phyloP scores from a whole-genome alignment of 1,139 yeast species.

The Geotrichum restrictum region DNA sequence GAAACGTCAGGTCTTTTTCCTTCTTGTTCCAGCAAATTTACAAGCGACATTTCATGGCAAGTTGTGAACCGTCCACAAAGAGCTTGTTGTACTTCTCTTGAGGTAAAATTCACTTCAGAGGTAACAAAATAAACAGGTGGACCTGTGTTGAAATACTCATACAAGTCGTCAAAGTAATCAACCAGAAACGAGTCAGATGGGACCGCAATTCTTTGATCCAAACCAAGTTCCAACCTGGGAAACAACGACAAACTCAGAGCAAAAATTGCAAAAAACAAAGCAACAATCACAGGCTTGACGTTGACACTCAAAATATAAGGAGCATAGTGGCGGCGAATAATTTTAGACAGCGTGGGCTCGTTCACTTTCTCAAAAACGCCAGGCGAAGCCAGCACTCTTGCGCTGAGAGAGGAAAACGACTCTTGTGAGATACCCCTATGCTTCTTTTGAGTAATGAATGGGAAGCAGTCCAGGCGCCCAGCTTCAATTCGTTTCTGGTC shows the following conservation, averaged over 20 bases:
- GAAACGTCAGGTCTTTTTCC: conserved; percentile 60
- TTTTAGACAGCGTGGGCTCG: conserved; percentile 39
- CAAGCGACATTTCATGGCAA: conserved; percentile 72
- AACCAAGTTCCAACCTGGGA: conserved; percentile 69
- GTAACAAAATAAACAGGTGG: conserved; percentile 89
- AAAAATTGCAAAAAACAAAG: conserved; percentile 56
- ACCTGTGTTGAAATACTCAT: conserved; percentile 71
- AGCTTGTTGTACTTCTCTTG: conserved; percentile 58
- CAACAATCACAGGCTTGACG: conserved; percentile 49
- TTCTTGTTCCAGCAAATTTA: conserved; percentile 85
- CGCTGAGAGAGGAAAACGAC: conserved; percentile 28
- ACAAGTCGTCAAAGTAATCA: conserved; percentile 72
- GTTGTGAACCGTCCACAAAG: conserved; percentile 85
- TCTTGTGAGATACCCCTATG: conserved; percentile 22
- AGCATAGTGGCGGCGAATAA: conserved; percentile 48
- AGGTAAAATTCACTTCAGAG: conserved; percentile 59
- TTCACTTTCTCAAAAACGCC: conserved; percentile 30
- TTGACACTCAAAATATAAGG: conserved; percentile 54
- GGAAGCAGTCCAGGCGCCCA: conserved; percentile 55
- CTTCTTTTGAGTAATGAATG: conserved; percentile 30
- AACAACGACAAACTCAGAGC: conserved; percentile 64
- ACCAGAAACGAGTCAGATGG: conserved; percentile 80
- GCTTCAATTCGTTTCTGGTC: conserved; percentile 63
- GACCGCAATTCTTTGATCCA: conserved; percentile 85
- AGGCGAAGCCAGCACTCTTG: conserved; percentile 31